These are phyloP conservation scores for Fragaria nilgerrensis DNA, from an alignment of 306 rosid species.

Conservation along the genomic window DNA sequence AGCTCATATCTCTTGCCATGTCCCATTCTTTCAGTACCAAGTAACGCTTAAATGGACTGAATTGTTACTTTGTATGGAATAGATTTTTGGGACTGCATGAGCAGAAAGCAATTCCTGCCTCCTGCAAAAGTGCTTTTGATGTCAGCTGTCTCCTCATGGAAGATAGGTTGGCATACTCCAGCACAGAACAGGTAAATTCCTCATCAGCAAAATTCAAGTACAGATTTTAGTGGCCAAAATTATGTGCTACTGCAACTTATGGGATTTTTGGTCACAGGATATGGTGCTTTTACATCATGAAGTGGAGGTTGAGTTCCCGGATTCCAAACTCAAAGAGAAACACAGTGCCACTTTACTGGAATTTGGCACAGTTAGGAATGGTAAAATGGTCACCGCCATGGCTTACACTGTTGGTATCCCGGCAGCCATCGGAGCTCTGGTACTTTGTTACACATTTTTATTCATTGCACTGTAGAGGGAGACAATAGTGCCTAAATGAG, in stretches of 20 bases:
- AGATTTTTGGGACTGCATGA: conserved; percentile 87
- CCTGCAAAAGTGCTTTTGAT: conserved; percentile 82
- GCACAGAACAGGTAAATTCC: conserved; percentile 66
- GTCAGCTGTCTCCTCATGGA: conserved; percentile 78
- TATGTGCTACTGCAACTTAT: conserved; percentile 9
- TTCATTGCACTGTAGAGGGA: neutral
- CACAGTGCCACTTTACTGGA: conserved; percentile 85
- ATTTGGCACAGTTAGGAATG: conserved; percentile 60
- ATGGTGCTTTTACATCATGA: conserved; percentile 97
- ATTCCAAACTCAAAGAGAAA: conserved; percentile 46
- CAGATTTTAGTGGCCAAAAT: neutral
- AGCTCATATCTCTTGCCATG: conserved; percentile 7
- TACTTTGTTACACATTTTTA: conserved; percentile 18
- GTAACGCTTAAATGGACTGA: neutral
- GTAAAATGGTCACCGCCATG: conserved; percentile 77
- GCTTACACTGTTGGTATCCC: conserved; percentile 93
- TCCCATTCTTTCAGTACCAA: neutral
- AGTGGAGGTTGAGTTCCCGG: conserved; percentile 75
- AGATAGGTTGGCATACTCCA: conserved; percentile 66
- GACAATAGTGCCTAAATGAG: neutral
- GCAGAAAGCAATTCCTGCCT: conserved; percentile 62
- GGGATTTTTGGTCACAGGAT: conserved; percentile 63
- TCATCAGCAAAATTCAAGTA: neutral
- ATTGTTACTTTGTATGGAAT: conserved; percentile 2
- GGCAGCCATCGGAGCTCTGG: conserved; percentile 90